phyloP scores from a whole-genome alignment of 495 filamentous ascomycete species.

The Aspergillus ellipticus region DNA sequence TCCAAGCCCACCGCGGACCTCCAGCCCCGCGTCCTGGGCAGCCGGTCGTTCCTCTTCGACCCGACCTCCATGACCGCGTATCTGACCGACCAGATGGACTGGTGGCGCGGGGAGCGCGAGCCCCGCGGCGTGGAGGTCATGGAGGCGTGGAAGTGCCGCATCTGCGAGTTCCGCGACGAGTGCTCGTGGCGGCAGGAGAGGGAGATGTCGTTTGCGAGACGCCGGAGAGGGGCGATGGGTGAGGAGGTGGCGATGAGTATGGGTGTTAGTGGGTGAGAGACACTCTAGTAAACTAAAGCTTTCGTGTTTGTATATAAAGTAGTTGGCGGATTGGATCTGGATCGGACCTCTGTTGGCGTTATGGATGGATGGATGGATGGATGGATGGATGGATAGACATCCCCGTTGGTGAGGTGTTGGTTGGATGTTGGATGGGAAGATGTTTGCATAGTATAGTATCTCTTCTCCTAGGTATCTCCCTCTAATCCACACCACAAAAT shows the following conservation, averaged over 20 bases:
- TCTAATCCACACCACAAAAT: too few relatives aligned
- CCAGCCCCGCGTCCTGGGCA: conserved; percentile 54
- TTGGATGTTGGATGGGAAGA: too few relatives aligned
- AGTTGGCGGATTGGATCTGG: too few relatives aligned
- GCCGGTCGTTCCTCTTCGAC: conserved; percentile 67
- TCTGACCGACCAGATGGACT: conserved; percentile 64
- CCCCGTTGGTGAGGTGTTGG: too few relatives aligned
- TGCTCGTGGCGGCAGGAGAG: conserved; percentile 60
- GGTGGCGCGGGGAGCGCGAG: conserved; percentile 80
- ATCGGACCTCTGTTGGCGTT: too few relatives aligned
- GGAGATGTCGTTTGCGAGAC: conserved; percentile 41
- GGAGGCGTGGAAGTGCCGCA: conserved; percentile 86
- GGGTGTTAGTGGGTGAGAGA: not conserved
- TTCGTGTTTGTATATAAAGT: too few relatives aligned
- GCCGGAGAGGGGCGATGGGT: conserved; percentile 20
- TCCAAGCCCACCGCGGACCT: conserved; percentile 28
- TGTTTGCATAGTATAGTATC: too few relatives aligned
- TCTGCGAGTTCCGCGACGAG: conserved; percentile 59
- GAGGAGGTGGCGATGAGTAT: too few relatives aligned
- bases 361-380: too few relatives aligned
- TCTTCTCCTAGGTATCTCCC: too few relatives aligned
- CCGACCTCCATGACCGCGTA: conserved; percentile 58
- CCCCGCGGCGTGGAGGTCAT: conserved; percentile 80
- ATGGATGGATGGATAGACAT: too few relatives aligned
- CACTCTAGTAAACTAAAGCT: too few relatives aligned